These are phyloP conservation scores for Plasmopara viticola DNA, from an alignment of 352 stramenopile species.

Conservation along the genomic window DNA sequence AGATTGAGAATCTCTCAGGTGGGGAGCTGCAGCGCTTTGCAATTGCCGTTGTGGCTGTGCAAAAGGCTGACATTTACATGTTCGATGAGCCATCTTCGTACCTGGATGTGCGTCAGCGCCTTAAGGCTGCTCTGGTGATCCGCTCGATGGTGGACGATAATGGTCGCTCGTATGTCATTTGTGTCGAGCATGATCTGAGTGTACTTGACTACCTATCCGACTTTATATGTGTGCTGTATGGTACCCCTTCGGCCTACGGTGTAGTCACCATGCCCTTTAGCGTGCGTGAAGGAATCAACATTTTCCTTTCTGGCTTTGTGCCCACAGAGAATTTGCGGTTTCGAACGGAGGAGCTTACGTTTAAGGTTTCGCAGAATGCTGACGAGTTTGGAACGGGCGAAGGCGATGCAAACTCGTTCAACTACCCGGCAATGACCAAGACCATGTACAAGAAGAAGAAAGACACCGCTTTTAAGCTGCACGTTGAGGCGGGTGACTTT, in stretches of 20 bases:
- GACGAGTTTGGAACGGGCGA: conserved; percentile 85
- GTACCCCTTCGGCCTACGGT: conserved; percentile 96
- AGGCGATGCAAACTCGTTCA: conserved; percentile 88
- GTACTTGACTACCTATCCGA: conserved; percentile 99
- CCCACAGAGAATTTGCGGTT: conserved; percentile 99
- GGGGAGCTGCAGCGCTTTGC: conserved; percentile 99
- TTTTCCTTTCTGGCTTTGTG: conserved; percentile 99
- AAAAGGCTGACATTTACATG: conserved; percentile 99
- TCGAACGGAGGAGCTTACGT: conserved; percentile 96
- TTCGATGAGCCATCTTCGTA: conserved; percentile 99
- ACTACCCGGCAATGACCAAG: conserved; percentile 98
- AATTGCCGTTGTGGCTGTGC: conserved; percentile 94
- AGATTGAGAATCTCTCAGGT: conserved; percentile 94
- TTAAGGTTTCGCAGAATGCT: conserved; percentile 96
- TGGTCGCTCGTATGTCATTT: conserved; percentile 92
- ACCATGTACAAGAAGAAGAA: conserved; percentile 93
- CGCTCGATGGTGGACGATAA: conserved; percentile 92
- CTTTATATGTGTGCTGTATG: conserved; percentile 99
- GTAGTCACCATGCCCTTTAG: conserved; percentile 99
- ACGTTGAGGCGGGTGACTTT: conserved; percentile 97
- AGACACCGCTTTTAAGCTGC: conserved; percentile 93
- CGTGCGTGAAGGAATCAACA: conserved; percentile 99
- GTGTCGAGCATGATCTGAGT: conserved; percentile 99
- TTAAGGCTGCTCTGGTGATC: conserved; percentile 98
- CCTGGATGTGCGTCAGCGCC: conserved; percentile 98